These are phyloP conservation scores for Deuterostichococcus epilithicus DNA, from an alignment of 139 green algal genomes.

Conservation along the genomic window DNA sequence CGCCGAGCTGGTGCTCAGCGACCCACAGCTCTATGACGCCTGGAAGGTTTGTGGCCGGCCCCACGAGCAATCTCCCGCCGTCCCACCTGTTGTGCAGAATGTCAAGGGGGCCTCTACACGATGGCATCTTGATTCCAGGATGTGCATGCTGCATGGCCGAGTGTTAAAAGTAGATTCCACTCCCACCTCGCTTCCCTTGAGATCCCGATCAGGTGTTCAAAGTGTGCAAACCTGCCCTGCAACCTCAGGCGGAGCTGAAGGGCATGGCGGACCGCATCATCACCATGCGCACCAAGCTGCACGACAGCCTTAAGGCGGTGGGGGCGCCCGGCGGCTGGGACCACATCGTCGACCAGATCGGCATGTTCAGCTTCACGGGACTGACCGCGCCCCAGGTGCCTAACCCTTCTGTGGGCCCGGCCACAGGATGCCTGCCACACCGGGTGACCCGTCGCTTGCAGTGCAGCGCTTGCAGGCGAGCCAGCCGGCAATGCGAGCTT, in stretches of 20 bases:
- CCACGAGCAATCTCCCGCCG: not conserved
- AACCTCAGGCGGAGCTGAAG: slow-evolving; percentile 63
- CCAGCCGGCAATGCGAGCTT: too few relatives aligned
- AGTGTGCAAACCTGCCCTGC: not conserved
- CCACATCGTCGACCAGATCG: slow-evolving; percentile 85
- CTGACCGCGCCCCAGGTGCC: slow-evolving; percentile 23
- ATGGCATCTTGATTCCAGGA: not conserved
- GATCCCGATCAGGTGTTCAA: not conserved
- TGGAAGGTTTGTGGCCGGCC: slow-evolving; percentile 50
- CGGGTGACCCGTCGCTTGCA: not conserved
- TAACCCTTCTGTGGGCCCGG: not conserved
- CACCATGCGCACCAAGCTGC: slow-evolving; percentile 71
- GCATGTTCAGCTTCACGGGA: slow-evolving; percentile 80
- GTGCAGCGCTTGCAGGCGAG: too few relatives aligned
- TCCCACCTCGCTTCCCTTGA: not conserved
- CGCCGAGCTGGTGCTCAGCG: slow-evolving; percentile 65
- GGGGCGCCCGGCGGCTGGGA: slow-evolving; percentile 62
- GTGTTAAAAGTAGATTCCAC: not conserved
- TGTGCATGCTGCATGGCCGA: not conserved
- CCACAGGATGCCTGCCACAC: not conserved
- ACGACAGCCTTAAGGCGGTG: slow-evolving; percentile 50
- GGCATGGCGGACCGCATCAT: slow-evolving; percentile 92
- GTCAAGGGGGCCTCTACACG: not conserved
- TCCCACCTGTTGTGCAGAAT: not conserved
- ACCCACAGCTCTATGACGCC: slow-evolving; percentile 64